A percentile compares a stretch with the other conserved stretches of the same genome.
Conservation (phyloP, 116 monocot species). For the Cymodocea nodosa region DNA sequence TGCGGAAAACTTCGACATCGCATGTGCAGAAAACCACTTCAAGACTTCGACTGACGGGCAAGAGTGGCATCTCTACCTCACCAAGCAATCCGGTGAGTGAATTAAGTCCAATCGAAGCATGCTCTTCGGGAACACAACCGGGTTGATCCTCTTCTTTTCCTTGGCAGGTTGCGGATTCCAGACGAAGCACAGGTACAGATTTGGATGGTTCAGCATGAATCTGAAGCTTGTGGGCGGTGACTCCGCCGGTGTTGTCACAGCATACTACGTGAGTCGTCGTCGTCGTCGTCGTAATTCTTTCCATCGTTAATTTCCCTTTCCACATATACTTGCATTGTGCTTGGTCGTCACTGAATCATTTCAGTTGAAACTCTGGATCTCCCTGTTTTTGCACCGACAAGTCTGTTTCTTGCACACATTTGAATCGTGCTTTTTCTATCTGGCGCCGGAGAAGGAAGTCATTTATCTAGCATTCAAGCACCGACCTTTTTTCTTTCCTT, state of each 20-base stretch:
- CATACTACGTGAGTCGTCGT: constrained; percentile 60
- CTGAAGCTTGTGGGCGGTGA: constrained; percentile 89
- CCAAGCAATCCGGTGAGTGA: constrained; percentile 54
- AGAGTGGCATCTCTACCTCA: constrained; percentile 66
- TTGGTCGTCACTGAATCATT: not conserved
- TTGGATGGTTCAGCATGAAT: constrained; percentile 99
- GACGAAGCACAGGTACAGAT: constrained; percentile 59
- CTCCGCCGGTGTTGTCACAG: constrained; percentile 93
- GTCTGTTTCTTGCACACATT: not conserved
- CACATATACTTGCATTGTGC: not conserved
- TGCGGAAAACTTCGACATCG: constrained; percentile 60
- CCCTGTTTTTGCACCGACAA: too few relatives aligned
- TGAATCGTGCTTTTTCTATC: not conserved
- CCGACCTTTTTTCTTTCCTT: too few relatives aligned
- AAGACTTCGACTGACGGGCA: constrained; percentile 74
- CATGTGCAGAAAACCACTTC: constrained; percentile 60
- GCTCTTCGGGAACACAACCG: not conserved
- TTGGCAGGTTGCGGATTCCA: constrained; percentile 80
- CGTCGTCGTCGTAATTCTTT: too few relatives aligned
- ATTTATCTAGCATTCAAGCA: too few relatives aligned
- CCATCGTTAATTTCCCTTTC: too few relatives aligned
- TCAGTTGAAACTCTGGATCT: too few relatives aligned
- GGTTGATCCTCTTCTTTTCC: not conserved
- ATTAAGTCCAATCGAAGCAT: not conserved
- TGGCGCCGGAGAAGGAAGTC: too few relatives aligned